These are phyloP conservation scores for Fonsecaea multimorphosa DNA, from an alignment of 2,329 filamentous ascomycete genomes.

Conservation along the genomic window DNA sequence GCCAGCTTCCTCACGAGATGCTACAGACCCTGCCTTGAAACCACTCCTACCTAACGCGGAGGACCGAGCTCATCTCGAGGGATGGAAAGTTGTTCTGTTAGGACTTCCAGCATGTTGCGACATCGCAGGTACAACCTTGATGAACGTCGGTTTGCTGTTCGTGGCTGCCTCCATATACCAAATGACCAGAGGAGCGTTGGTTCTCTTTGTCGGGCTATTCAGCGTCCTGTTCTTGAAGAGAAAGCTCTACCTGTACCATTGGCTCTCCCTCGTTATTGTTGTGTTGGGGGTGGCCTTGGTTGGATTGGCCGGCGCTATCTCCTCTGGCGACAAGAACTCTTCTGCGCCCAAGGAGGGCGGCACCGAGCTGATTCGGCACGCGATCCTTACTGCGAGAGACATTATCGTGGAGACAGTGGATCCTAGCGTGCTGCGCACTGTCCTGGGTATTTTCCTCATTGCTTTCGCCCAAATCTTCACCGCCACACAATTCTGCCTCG, in stretches of 20 bases:
- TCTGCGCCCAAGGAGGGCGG: slow-evolving; percentile 44
- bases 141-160: slow-evolving; percentile 94
- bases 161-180: slow-evolving; percentile 97
- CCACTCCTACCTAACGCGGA: slow-evolving; percentile 60
- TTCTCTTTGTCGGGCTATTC: slow-evolving; percentile 94
- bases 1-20: slow-evolving; percentile 48
- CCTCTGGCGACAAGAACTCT: slow-evolving; percentile 58
- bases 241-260: slow-evolving; percentile 84
- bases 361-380: slow-evolving; percentile 40
- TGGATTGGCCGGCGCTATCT: slow-evolving; percentile 84
- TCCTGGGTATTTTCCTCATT: slow-evolving; percentile 87
- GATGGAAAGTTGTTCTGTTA: slow-evolving; percentile 74
- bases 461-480: slow-evolving; percentile 96
- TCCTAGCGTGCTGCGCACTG: slow-evolving; percentile 68
- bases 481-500: slow-evolving; percentile 91
- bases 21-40: slow-evolving; percentile 59
- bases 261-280: slow-evolving; percentile 85
- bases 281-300: slow-evolving; percentile 88
- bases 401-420: slow-evolving; percentile 52
- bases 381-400: slow-evolving; percentile 46
- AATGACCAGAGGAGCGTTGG: slow-evolving; percentile 94
- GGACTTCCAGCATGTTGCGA: slow-evolving; percentile 90
- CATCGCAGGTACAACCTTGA: slow-evolving; percentile 91
- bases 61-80: slow-evolving; percentile 66
- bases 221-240: slow-evolving; percentile 88